phyloP scores from a whole-genome alignment of 2,329 filamentous ascomycete species.

The Dactylonectria macrodidyma region DNA sequence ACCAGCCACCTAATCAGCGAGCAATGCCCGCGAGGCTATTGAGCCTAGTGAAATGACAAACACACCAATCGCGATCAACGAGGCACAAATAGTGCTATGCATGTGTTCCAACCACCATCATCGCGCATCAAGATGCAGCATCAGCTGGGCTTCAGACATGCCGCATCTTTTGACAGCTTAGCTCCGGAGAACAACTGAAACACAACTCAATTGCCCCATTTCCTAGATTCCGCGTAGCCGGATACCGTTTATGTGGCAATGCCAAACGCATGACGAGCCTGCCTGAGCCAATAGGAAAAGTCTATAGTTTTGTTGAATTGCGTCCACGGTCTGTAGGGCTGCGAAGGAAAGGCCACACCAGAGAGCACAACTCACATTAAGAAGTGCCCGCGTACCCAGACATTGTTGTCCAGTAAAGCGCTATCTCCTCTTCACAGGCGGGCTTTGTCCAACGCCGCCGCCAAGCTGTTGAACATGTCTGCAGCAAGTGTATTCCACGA shows the following conservation, averaged over 20 bases:
- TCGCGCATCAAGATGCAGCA: not conserved
- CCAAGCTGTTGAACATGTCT: conserved; percentile 37
- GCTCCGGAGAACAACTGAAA: conserved; percentile 1
- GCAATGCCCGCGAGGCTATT: not conserved
- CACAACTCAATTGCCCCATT: conserved; percentile 1
- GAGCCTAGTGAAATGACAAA: not conserved
- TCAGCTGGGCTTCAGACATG: not conserved
- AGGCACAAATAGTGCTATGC: not conserved
- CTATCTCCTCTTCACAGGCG: not conserved
- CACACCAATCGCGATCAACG: not conserved
- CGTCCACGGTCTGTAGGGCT: not conserved
- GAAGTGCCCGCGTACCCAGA: not conserved
- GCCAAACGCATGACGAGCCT: not conserved
- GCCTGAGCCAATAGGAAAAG: not conserved
- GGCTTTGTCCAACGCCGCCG: not conserved
- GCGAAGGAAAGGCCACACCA: not conserved
- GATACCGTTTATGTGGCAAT: not conserved
- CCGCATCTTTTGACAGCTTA: not conserved
- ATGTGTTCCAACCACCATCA: not conserved
- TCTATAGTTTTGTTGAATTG: not conserved
- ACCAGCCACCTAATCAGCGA: not conserved
- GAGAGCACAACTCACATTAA: not conserved
- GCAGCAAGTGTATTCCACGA: conserved; percentile 34
- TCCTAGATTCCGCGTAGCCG: not conserved
- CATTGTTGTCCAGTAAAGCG: not conserved